These are phyloP conservation scores for Conticribra weissflogii DNA, from an alignment of 108 stramenopile genomes.

Conservation along the genomic window DNA sequence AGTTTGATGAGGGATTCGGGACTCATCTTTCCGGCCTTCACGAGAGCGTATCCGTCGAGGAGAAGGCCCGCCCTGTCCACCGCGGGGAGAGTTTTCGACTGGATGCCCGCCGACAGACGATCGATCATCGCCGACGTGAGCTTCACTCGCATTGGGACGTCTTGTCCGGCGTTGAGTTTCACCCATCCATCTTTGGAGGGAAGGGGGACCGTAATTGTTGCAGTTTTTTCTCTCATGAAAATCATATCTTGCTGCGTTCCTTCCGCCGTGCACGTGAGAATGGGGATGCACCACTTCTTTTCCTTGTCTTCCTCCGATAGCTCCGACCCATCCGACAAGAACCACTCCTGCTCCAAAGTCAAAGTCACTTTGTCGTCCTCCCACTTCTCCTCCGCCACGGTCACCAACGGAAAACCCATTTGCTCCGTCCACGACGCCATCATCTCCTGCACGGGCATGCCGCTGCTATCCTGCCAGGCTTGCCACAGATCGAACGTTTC, in stretches of 20 bases:
- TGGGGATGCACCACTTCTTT: constrained; percentile 94
- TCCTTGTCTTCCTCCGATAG: constrained; percentile 62
- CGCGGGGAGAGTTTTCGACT: constrained; percentile 61
- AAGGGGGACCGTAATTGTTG: constrained; percentile 75
- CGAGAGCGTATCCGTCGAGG: constrained; percentile 88
- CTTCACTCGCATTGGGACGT: constrained; percentile 92
- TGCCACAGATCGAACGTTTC: constrained; percentile 93
- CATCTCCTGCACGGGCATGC: constrained; percentile 87
- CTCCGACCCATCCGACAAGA: constrained; percentile 86
- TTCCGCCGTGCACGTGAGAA: constrained; percentile 79
- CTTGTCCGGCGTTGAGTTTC: constrained; percentile 96
- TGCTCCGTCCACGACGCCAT: constrained; percentile 96
- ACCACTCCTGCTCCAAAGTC: constrained; percentile 89
- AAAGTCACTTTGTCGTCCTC: constrained; percentile 75
- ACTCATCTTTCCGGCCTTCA: constrained; percentile 88
- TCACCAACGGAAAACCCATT: constrained; percentile 92
- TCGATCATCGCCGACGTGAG: constrained; percentile 82
- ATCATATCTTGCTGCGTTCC: constrained; percentile 74
- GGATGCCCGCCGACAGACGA: constrained; percentile 66
- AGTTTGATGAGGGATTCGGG: constrained; percentile 83
- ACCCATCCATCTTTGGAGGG: constrained; percentile 73
- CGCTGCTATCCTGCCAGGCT: constrained; percentile 91
- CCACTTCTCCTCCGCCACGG: constrained; percentile 72
- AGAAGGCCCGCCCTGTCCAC: constrained; percentile 91
- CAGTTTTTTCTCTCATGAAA: constrained; percentile 87